These are phyloP conservation scores for Pestalotiopsis sp. DNA, from an alignment of 2,329 filamentous ascomycete species.

Conservation along the genomic window DNA sequence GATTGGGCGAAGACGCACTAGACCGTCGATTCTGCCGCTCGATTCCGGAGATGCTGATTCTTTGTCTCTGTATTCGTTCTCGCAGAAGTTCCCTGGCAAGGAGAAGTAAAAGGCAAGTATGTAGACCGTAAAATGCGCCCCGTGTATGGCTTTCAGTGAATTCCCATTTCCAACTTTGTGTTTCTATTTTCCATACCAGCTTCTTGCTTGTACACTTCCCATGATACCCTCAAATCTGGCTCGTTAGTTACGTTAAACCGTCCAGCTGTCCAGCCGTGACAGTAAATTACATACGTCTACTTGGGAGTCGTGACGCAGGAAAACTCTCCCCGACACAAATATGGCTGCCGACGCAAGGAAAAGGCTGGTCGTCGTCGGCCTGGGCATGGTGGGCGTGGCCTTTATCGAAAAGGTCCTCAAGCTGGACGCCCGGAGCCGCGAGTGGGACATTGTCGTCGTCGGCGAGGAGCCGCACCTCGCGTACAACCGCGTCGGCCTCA, in stretches of 20 bases:
- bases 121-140: not conserved
- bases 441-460: constrained; percentile 82
- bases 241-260: not conserved
- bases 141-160: too few relatives aligned
- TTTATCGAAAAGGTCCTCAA: constrained; percentile 94
- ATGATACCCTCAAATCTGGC: constrained; percentile 2
- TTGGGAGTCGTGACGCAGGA: not conserved
- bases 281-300: too few relatives aligned
- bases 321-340: constrained; percentile 30
- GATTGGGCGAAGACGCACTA: constrained; percentile 13
- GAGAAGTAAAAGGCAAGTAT: not conserved
- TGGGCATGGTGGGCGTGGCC: constrained; percentile 89
- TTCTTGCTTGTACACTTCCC: not conserved
- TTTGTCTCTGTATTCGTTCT: not conserved
- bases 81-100: constrained; percentile 4
- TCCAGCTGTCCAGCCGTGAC: too few relatives aligned
- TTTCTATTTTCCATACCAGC: not conserved
- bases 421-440: constrained; percentile 70
- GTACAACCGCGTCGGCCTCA: constrained; percentile 88
- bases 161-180: too few relatives aligned
- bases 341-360: constrained; percentile 52
- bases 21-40: not conserved
- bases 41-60: constrained; percentile 27
- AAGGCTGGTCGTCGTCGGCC: constrained; percentile 77
- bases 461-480: constrained; percentile 86